Conservation (phyloP, 768 basidiomycete genomes). For the Leccinum uliginosum region DNA sequence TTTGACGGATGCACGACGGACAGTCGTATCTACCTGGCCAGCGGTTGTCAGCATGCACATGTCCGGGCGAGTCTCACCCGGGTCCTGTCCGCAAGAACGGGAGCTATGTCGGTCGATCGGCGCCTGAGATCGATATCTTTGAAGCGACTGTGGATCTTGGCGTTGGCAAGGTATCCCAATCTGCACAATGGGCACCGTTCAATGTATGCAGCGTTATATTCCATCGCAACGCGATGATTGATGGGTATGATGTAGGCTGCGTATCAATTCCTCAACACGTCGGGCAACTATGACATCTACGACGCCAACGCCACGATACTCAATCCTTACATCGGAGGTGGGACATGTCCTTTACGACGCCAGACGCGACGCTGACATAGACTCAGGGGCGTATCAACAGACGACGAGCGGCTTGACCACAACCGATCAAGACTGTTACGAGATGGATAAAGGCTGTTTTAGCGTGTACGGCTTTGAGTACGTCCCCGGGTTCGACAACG, state of each 20-base stretch:
- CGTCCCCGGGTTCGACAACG: conserved; percentile 43
- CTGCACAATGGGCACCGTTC: conserved; percentile 43
- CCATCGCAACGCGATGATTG: not conserved
- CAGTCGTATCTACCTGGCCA: conserved; percentile 53
- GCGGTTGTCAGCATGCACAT: conserved; percentile 55
- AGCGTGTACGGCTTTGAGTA: conserved; percentile 56
- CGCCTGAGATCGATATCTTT: conserved; percentile 60
- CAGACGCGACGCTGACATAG: conserved; percentile 3
- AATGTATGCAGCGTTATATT: conserved; percentile 20
- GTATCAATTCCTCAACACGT: conserved; percentile 39
- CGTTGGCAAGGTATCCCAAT: conserved; percentile 48
- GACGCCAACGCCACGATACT: conserved; percentile 34
- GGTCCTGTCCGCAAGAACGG: conserved; percentile 49
- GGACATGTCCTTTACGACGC: not conserved
- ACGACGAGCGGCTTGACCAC: conserved; percentile 34
- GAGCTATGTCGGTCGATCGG: conserved; percentile 46
- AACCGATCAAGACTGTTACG: conserved; percentile 45
- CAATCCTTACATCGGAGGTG: conserved; percentile 44
- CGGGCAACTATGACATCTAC: conserved; percentile 33
- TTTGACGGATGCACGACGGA: not conserved
- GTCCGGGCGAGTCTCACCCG: conserved; percentile 53
- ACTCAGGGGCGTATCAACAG: conserved; percentile 35
- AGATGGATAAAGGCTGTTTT: conserved; percentile 36
- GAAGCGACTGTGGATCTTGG: conserved; percentile 40
- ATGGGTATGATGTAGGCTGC: conserved; percentile 31